These are phyloP conservation scores for Platanthera zijinensis DNA, from an alignment of 106 monocot genomes.

Conservation along the genomic window DNA sequence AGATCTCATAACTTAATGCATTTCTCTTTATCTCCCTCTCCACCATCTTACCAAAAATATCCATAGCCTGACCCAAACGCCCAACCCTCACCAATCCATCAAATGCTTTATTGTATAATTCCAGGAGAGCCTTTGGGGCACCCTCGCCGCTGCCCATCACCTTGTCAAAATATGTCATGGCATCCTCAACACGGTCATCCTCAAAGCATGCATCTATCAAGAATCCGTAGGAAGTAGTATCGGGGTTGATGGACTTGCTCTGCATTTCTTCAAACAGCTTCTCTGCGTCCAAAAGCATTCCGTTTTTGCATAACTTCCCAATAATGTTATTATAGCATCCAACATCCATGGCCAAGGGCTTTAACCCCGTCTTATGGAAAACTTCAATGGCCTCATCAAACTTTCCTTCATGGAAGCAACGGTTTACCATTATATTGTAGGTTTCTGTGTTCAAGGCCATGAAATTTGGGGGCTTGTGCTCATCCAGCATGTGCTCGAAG, in stretches of 20 bases:
- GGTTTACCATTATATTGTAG: slow-evolving; percentile 91
- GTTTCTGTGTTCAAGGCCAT: slow-evolving; percentile 66
- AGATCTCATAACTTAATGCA: slow-evolving; percentile 14
- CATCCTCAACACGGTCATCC: slow-evolving; percentile 51
- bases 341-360: slow-evolving; percentile 70
- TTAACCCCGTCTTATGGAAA: slow-evolving; percentile 60
- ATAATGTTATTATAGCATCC: slow-evolving; percentile 89
- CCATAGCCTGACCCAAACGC: slow-evolving; percentile 29
- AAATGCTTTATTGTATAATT: slow-evolving; percentile 58
- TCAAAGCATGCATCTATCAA: slow-evolving; percentile 63
- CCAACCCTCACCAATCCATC: slow-evolving; percentile 70
- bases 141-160: slow-evolving; percentile 35
- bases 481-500: slow-evolving; percentile 61
- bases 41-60: slow-evolving; percentile 47
- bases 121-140: slow-evolving; percentile 40
- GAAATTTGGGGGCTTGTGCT: slow-evolving; percentile 56
- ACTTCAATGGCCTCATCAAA: slow-evolving; percentile 66
- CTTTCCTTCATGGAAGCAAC: slow-evolving; percentile 59
- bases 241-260: slow-evolving; percentile 51
- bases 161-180: slow-evolving; percentile 53
- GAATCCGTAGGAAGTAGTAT: slow-evolving; percentile 47
- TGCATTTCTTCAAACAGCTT: slow-evolving; percentile 77
- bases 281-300: slow-evolving; percentile 52
- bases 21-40: slow-evolving; percentile 12
- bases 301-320: slow-evolving; percentile 71